Evolutionary conservation across 129 eudicot genomes (phyloP).

Genomic region (Flaveria bidentis): DNA sequence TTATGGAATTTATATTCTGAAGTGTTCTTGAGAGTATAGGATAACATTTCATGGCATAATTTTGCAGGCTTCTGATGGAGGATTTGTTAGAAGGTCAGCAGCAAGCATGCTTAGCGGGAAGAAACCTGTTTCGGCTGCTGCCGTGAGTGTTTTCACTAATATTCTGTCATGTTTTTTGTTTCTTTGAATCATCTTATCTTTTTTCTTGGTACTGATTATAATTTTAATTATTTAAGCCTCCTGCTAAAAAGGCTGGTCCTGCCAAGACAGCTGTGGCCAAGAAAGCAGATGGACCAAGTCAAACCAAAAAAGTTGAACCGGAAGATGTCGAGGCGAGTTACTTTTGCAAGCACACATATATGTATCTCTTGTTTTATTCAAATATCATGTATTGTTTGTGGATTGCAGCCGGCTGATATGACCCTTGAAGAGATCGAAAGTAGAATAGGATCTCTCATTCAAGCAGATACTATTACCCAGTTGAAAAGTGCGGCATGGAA

Average conservation of each 20-base stretch:
- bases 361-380: neutral
- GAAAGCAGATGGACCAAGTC: conserved; percentile 74
- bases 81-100: conserved; percentile 75
- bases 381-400: conserved; percentile 8
- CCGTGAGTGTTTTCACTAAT: conserved; percentile 53
- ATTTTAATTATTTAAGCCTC: conserved; percentile 46
- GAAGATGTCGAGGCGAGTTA: conserved; percentile 91
- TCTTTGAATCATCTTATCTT: neutral
- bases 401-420: conserved; percentile 89
- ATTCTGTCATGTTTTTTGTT: neutral
- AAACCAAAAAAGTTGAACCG: conserved; percentile 65
- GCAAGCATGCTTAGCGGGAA: conserved; percentile 99
- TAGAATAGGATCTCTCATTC: conserved; percentile 78
- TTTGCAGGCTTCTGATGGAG: conserved; percentile 67
- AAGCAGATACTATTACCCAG: conserved; percentile 66
- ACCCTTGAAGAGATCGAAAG: conserved; percentile 93
- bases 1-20: neutral
- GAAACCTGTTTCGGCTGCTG: conserved; percentile 67
- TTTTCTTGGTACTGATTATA: neutral
- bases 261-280: conserved; percentile 62
- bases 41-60: conserved; percentile 7
- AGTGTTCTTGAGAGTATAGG: conserved; percentile 6
- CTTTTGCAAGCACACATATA: conserved; percentile 10
- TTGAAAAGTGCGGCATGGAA: conserved; percentile 98
- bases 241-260: conserved; percentile 68